Evolutionary conservation across 2,329 filamentous ascomycete genomes (phyloP).

Genomic region (Xylaria sp.): DNA sequence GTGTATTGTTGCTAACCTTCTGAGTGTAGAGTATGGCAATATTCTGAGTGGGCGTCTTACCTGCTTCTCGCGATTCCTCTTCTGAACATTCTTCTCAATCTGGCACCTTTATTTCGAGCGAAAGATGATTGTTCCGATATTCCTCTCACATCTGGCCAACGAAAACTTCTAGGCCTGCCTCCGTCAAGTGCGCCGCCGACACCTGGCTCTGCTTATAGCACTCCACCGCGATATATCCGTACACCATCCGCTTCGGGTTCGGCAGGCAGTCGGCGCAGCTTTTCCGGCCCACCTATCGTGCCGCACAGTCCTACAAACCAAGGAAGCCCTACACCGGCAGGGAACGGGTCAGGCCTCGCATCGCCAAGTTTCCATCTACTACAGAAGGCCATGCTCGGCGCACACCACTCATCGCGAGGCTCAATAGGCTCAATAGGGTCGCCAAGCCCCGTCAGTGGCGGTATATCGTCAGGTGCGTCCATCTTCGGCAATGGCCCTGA

Average conservation of each 20-base stretch:
- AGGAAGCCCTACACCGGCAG: conserved; percentile 42
- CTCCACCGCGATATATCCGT: conserved; percentile 84
- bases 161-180: conserved; percentile 80
- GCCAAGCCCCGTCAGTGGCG: not conserved
- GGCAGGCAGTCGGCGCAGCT: conserved; percentile 63
- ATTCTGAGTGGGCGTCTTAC: conserved; percentile 53
- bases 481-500: conserved; percentile 60
- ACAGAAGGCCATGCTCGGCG: conserved; percentile 67
- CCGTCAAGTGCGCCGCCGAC: conserved; percentile 68
- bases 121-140: conserved; percentile 86
- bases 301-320: conserved; percentile 55
- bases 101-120: conserved; percentile 73
- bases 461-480: conserved; percentile 36
- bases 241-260: conserved; percentile 71
- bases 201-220: conserved; percentile 76
- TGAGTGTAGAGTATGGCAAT: conserved; percentile 40
- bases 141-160: conserved; percentile 86
- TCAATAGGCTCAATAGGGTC: conserved; percentile 50
- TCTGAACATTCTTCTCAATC: conserved; percentile 73
- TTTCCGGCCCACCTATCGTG: conserved; percentile 63
- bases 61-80: conserved; percentile 62
- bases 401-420: conserved; percentile 61
- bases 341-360: conserved; percentile 36
- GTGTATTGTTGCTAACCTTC: conserved; percentile 1
- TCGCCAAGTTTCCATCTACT: conserved; percentile 65